Evolutionary conservation across 257 asterid species (phyloP).

Genomic region (Coffea canephora): DNA sequence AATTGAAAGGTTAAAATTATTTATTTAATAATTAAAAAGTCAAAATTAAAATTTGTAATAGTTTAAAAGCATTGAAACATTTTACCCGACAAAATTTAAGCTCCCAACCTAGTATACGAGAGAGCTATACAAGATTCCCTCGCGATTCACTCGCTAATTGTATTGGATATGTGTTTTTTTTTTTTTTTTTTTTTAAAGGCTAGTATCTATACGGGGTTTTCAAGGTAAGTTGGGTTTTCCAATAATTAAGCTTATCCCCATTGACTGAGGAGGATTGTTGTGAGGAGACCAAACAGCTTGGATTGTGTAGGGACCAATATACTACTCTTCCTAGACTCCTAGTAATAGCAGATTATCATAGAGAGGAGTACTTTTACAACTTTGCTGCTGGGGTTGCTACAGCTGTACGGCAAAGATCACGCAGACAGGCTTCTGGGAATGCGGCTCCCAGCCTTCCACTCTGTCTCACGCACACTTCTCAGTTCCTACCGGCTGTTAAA

Average conservation of each 20-base stretch:
- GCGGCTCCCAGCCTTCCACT: constrained; percentile 27
- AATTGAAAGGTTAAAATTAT: too few relatives aligned
- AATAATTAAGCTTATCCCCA: constrained; percentile 12
- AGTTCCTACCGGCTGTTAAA: constrained; percentile 32
- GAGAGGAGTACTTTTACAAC: constrained; percentile 3
- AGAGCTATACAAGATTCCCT: too few relatives aligned
- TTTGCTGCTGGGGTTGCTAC: constrained; percentile 12
- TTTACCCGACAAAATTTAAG: too few relatives aligned
- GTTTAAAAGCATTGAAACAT: too few relatives aligned
- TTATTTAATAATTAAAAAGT: too few relatives aligned
- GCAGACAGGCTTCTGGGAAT: constrained; percentile 52
- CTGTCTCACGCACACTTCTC: constrained; percentile 1
- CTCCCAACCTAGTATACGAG: too few relatives aligned
- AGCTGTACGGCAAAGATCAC: constrained; percentile 51
- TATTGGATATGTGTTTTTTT: neutral
- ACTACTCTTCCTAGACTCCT: neutral
- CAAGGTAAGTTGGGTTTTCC: neutral
- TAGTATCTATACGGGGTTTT: neutral
- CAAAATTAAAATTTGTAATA: too few relatives aligned
- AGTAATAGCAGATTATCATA: neutral
- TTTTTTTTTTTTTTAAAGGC: neutral
- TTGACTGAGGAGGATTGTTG: constrained; percentile 24
- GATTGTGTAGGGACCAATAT: constrained; percentile 34
- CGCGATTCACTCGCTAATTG: too few relatives aligned
- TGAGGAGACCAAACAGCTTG: constrained; percentile 25